Evolutionary conservation across 2,329 filamentous ascomycete species (phyloP).

Genomic region (Coniochaeta sp.): DNA sequence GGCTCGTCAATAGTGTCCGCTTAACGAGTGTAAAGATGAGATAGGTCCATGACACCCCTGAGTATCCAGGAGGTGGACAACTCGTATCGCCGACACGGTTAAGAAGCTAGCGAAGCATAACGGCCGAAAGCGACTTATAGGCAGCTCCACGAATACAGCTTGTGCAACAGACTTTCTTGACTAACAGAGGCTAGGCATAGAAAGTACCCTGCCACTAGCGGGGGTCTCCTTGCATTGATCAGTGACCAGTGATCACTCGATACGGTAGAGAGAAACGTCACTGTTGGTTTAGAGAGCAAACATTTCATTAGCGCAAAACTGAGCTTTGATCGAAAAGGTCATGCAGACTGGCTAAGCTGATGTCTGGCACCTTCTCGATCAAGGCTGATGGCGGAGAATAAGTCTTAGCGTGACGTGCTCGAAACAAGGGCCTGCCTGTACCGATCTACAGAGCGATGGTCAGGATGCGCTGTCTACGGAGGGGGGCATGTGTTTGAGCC

Average conservation of each 20-base stretch:
- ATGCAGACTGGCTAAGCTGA: no score
- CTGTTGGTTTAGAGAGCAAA: not conserved
- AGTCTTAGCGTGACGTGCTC: not conserved
- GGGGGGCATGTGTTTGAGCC: not conserved
- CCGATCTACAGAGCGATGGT: not conserved
- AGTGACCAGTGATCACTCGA: not conserved
- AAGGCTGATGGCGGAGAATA: not conserved
- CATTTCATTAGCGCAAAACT: not conserved
- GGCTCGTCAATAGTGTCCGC: not conserved
- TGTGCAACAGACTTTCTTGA: not conserved
- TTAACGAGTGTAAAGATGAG: not conserved
- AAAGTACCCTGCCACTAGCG: not conserved
- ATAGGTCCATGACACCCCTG: not conserved
- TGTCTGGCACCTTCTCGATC: not conserved
- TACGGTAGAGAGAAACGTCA: not conserved
- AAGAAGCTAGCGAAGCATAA: not conserved
- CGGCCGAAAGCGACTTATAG: not conserved
- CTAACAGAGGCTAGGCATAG: not conserved
- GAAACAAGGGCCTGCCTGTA: not conserved
- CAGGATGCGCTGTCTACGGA: not conserved
- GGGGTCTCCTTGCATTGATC: not conserved
- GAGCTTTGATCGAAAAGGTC: not conserved
- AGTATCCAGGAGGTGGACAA: not conserved
- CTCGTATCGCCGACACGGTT: not conserved
- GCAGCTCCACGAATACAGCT: not conserved